phyloP scores from a whole-genome alignment of 2,329 filamentous ascomycete species.

The Diaporthe ilicicola region DNA sequence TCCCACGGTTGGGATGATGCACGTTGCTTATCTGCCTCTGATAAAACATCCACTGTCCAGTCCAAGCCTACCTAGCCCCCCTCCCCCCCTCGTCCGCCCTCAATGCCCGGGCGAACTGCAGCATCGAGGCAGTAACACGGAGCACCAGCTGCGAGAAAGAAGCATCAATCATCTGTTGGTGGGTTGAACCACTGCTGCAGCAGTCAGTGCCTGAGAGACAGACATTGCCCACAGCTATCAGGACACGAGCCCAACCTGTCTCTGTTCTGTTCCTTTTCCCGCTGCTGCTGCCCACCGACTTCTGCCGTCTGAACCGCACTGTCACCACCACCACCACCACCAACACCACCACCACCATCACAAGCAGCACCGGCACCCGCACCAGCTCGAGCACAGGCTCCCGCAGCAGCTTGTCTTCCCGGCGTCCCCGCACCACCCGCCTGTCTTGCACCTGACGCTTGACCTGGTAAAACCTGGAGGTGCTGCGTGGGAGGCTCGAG shows the following conservation, averaged over 20 bases:
- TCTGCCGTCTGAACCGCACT: constrained; percentile 1
- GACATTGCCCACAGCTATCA: constrained; percentile 4
- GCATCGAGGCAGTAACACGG: constrained; percentile 10
- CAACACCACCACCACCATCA: not conserved
- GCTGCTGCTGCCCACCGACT: not conserved
- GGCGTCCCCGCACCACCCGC: not conserved
- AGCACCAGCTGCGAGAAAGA: constrained; percentile 16
- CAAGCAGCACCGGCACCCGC: not conserved
- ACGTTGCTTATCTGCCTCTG: constrained; percentile 10
- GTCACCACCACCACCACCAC: no score
- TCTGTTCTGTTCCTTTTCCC: constrained; percentile 6
- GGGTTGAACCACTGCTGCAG: constrained; percentile 11
- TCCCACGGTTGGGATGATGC: not conserved
- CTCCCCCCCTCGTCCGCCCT: not conserved
- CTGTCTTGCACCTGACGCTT: not conserved
- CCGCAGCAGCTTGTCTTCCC: not conserved
- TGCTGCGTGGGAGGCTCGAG: constrained; percentile 5
- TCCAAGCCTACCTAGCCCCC: not conserved
- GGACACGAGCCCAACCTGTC: constrained; percentile 1
- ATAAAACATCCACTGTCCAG: constrained; percentile 2
- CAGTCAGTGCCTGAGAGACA: constrained; percentile 17
- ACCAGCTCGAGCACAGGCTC: not conserved
- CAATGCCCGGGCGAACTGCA: constrained; percentile 21
- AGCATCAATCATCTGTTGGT: constrained; percentile 22
- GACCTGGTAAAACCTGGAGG: not conserved